phyloP scores from a whole-genome alignment of 108 stramenopile genomes.

The Chaetoceros tenuissimus region DNA sequence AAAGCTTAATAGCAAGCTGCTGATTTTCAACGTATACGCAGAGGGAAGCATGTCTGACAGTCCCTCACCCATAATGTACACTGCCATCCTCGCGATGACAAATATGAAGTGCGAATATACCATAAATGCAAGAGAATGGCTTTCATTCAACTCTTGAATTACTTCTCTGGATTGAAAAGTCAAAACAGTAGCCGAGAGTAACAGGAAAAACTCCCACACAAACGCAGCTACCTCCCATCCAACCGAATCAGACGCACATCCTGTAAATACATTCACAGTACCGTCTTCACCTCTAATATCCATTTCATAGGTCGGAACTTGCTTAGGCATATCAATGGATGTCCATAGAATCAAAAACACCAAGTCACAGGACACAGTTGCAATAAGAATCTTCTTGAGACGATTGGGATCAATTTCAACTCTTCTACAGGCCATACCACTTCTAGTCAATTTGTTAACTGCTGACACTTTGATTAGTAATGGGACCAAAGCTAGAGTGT shows the following conservation, averaged over 20 bases:
- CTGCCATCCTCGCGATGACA: no score
- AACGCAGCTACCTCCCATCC: constrained; percentile 7
- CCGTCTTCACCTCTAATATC: background rate
- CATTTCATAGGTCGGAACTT: constrained; percentile 1
- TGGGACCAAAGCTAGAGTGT: constrained; percentile 27
- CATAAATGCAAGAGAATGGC: constrained; percentile 21
- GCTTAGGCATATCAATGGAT: constrained; percentile 15
- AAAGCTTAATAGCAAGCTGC: no score
- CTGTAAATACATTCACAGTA: constrained; percentile 4
- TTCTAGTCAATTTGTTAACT: constrained; percentile 15
- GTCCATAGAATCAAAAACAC: constrained; percentile 25
- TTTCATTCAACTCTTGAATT: constrained; percentile 17
- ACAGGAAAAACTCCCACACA: constrained; percentile 15
- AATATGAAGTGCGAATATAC: constrained; percentile 28
- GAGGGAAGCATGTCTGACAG: no score
- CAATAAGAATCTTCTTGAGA: constrained; percentile 14
- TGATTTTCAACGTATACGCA: no score
- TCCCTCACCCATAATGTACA: no score
- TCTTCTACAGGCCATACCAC: constrained; percentile 17
- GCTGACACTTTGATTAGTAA: constrained; percentile 31
- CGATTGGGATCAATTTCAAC: constrained; percentile 12
- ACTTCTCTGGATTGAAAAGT: constrained; percentile 22
- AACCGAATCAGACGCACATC: constrained; percentile 8
- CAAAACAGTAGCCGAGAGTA: constrained; percentile 22
- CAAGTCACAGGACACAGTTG: constrained; percentile 4